Evolutionary conservation across 176 grass and related monocot species (phyloP), one percentile per base, ranked within the genome.

Genomic region (Leersia perrieri): DNA sequence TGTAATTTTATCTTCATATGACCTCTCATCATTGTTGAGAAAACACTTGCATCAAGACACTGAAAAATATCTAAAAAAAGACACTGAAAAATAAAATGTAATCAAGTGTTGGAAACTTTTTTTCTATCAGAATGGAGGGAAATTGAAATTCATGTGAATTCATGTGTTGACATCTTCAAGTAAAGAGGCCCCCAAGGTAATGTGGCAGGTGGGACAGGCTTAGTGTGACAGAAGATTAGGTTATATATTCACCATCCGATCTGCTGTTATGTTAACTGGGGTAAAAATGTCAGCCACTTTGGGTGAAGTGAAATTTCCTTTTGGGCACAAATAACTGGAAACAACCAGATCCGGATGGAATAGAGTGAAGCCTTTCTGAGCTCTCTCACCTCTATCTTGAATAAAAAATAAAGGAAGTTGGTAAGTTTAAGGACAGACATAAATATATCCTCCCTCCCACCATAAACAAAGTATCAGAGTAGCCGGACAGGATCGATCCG

Each of bases 381-480:
- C 68, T 62, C 74, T 62, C 74, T 84, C 51, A 44, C 63, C 62
- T 84, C 39, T 42, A 33, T 74, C 71, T 85, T 60, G 65, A 72
- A 82, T 70, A 84, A 72, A 82, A 84, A 71, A 85, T 15, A 72
- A 85, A 63, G 10, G 70, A 65, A 66, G 64, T 85, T 60, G 70
- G 87, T 81, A 85, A 80, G 33, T 76, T 74, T 76, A 14, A 65
- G 63, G 77, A 18, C 82, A 84, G 36, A 22, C 75, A 89, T 76
- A 76, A 63, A 84, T 42, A 85, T 76, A 45, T 41, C 63, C 41
- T 53, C 6, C 35, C n/a, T n/a, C n/a, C n/a, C 39, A 55, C 77
- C 60, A 85, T 69, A 85, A 81, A 85, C 72, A 76, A 85, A 81
- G 87, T 63, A 85, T 89, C 72, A 11, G 65, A 89, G 85, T 77